Percentiles rank a stretch among this genome's conserved stretches.
phyloP scores from a whole-genome alignment of 352 stramenopile species.

The Pythium sp. region DNA sequence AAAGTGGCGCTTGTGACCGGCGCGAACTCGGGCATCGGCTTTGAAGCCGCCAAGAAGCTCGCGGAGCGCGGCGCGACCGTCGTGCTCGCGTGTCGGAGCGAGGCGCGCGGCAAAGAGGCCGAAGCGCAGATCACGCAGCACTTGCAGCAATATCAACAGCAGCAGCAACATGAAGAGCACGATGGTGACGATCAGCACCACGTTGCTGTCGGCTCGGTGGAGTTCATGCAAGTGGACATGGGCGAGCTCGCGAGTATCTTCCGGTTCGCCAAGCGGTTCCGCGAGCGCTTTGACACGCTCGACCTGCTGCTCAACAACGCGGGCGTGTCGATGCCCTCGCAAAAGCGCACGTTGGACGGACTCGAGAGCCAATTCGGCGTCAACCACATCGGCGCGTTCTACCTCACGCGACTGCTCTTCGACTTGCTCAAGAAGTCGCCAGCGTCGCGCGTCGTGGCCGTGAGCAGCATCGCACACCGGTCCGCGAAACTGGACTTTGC shows the following conservation, averaged over 20 bases:
- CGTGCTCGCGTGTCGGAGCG: slow-evolving; percentile 73
- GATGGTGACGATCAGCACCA: slow-evolving; percentile 12
- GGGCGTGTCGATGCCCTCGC: slow-evolving; percentile 22
- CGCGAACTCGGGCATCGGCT: slow-evolving; percentile 83
- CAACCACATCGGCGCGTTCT: slow-evolving; percentile 54
- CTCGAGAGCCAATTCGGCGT: slow-evolving; percentile 47
- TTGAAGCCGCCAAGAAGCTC: slow-evolving; percentile 52
- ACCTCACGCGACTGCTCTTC: slow-evolving; percentile 42
- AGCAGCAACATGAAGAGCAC: background rate
- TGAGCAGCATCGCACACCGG: slow-evolving; percentile 37
- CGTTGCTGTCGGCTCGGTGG: slow-evolving; percentile 6
- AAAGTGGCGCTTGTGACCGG: slow-evolving; percentile 83
- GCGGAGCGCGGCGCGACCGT: slow-evolving; percentile 57
- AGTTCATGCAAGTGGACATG: slow-evolving; percentile 31
- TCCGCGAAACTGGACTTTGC: slow-evolving; percentile 16
- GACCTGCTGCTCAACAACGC: slow-evolving; percentile 38
- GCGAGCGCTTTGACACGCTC: slow-evolving; percentile 18
- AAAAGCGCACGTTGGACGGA: slow-evolving; percentile 18
- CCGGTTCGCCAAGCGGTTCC: slow-evolving; percentile 19
- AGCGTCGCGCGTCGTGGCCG: slow-evolving; percentile 29
- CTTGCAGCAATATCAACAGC: slow-evolving; percentile 3
- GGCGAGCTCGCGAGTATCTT: slow-evolving; percentile 20
- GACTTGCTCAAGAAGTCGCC: slow-evolving; percentile 25
- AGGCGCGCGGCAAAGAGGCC: slow-evolving; percentile 25
- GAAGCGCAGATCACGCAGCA: slow-evolving; percentile 23